These are phyloP conservation scores for Drosera capensis DNA, from an alignment of 148 eudicot genomes.

Conservation along the genomic window DNA sequence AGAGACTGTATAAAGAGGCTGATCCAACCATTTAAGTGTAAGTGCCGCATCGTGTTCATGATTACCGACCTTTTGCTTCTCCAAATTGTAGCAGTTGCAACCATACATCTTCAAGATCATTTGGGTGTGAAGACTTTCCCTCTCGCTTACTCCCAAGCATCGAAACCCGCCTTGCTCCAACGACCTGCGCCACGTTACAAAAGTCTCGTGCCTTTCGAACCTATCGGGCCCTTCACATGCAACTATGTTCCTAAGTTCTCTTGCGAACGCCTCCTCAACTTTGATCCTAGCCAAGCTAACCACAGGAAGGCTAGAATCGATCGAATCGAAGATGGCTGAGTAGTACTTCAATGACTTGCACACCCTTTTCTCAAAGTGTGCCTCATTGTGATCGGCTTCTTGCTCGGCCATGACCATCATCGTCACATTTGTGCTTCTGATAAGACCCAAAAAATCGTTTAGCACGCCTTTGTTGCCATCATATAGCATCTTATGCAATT, in stretches of 20 bases:
- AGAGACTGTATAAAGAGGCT: constrained; percentile 73
- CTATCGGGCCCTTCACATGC: constrained; percentile 81
- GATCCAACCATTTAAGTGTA: constrained; percentile 71
- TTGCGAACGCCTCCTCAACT: constrained; percentile 68
- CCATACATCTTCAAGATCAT: constrained; percentile 78
- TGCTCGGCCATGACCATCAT: constrained; percentile 67
- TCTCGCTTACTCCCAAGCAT: constrained; percentile 28
- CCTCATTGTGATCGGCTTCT: constrained; percentile 54
- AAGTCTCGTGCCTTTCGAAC: constrained; percentile 64
- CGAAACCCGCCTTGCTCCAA: constrained; percentile 64
- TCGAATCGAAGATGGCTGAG: constrained; percentile 60
- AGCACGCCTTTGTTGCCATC: constrained; percentile 40
- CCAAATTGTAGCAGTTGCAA: constrained; percentile 27
- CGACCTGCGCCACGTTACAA: constrained; percentile 42
- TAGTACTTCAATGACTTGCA: constrained; percentile 54
- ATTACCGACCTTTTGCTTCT: too few relatives aligned
- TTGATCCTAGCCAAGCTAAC: constrained; percentile 47
- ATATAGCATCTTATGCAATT: constrained; percentile 69
- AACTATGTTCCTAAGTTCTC: constrained; percentile 69
- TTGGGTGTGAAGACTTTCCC: constrained; percentile 48
- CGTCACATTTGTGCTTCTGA: constrained; percentile 57
- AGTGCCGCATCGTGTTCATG: constrained; percentile 18
- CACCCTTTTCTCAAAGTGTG: constrained; percentile 41
- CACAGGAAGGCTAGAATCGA: constrained; percentile 38
- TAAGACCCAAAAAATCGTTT: constrained; percentile 60